Base-by-base conservation (phyloP, 108 stramenopile genomes). In the Schizochytrium sp. region DNA sequence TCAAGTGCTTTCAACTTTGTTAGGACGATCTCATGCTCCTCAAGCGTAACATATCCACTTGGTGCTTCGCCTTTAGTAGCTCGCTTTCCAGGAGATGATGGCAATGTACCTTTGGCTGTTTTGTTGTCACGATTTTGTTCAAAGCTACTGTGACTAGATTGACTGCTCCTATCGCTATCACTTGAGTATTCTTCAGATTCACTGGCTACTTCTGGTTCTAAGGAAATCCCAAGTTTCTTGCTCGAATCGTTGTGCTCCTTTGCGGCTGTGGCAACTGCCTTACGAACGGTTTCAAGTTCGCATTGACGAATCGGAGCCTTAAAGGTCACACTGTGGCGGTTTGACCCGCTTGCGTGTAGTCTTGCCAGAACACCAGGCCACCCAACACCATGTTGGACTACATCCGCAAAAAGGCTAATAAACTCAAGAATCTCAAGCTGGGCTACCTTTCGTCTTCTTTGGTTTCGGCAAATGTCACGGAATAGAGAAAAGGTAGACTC, bases 1-100 rank as follows among this genome's bases (percentile, higher is more conserved):
- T 83, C 76, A 38, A 83, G 53, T 8, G 76, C 76, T 53, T 83
- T 49, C 28, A 83, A 53, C 28, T 83, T 83, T 7, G 76, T 55
- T 7, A 83, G 53, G 2, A 83, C 50, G 53, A 83, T 50, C 17
- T 83, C 53, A 53, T 83, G 76, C 76, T 83, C 76, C 40, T 83
- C 76, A n/a, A 38, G 12, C 28, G 76, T 55, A 10, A 83, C 76
- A 50, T 55, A 83, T n/a, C 76, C 76, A 10, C 50, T 55, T n/a
- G 76, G 76, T 0, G 76, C 28, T 8, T 47, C 10, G 49, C 47
- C 15, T 8, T 28, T 42, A 41, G 40, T 5, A 72, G 72, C 10
- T 28, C 8, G 28, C 28, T 28, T 28, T 28, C 28, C 28, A 28
- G 28, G 28, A 28, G 28, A 28, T 0, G 28, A 28, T 28, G 28